phyloP scores from a whole-genome alignment of 163 green algal genomes.

The Chlorella variabilis region DNA sequence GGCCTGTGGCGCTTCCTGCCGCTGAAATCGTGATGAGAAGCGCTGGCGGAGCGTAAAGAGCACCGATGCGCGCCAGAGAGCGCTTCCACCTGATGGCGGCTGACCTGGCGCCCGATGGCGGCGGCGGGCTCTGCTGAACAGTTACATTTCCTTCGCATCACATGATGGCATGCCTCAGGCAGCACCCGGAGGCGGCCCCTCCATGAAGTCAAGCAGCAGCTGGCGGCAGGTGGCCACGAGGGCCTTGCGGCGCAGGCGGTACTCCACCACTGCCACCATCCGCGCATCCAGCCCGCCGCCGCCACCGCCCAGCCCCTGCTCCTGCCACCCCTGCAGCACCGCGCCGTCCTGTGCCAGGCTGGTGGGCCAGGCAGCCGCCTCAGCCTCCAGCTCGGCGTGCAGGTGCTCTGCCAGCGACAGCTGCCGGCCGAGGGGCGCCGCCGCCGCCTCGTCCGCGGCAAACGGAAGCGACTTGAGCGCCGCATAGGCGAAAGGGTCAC shows the following conservation, averaged over 20 bases:
- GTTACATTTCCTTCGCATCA: too few relatives aligned
- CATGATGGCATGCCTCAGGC: too few relatives aligned
- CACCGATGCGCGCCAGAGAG: too few relatives aligned
- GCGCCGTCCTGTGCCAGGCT: conserved; percentile 15
- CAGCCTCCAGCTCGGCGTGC: conserved; percentile 27
- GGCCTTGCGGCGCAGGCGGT: conserved; percentile 38
- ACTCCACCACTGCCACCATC: conserved; percentile 36
- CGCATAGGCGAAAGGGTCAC: conserved; percentile 54
- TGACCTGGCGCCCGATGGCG: too few relatives aligned
- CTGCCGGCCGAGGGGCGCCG: conserved; percentile 16
- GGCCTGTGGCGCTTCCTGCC: too few relatives aligned
- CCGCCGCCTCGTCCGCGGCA: conserved; percentile 29
- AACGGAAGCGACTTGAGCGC: conserved; percentile 68
- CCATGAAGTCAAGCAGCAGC: conserved; percentile 21
- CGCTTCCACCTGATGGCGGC: too few relatives aligned
- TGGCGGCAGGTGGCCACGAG: background rate
- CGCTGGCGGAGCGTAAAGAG: too few relatives aligned
- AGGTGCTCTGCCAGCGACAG: conserved; percentile 14
- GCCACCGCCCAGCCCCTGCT: background rate
- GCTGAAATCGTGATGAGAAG: too few relatives aligned
- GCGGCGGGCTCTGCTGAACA: too few relatives aligned
- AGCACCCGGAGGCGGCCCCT: background rate
- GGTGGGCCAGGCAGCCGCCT: conserved; percentile 20
- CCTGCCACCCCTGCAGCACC: background rate
- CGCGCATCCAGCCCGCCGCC: conserved; percentile 11